These are phyloP conservation scores for Spathaspora passalidarum DNA, from an alignment of 805 yeast species.

Conservation along the genomic window DNA sequence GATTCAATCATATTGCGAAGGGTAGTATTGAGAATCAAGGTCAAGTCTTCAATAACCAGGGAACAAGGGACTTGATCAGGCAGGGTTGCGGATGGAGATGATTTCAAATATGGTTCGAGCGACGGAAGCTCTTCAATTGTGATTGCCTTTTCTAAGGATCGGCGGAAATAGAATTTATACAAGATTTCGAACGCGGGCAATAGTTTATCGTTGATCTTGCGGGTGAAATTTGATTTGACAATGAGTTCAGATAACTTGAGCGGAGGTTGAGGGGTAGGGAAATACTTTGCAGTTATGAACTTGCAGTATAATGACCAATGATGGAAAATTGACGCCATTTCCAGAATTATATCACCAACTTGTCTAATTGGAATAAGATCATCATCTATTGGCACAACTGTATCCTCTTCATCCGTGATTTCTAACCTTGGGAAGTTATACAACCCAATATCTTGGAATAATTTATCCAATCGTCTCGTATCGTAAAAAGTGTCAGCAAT, in stretches of 20 bases:
- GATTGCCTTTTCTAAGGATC: slow-evolving; percentile 80
- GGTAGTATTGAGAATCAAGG: slow-evolving; percentile 67
- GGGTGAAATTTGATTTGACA: slow-evolving; percentile 49
- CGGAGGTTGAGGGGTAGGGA: slow-evolving; percentile 10
- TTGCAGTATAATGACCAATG: slow-evolving; percentile 81
- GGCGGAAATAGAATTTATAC: slow-evolving; percentile 62
- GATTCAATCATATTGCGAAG: slow-evolving; percentile 66
- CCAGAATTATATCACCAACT: slow-evolving; percentile 65
- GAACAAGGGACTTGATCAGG: slow-evolving; percentile 69
- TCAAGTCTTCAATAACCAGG: slow-evolving; percentile 83
- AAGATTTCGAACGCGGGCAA: slow-evolving; percentile 64
- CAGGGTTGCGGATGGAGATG: slow-evolving; percentile 12
- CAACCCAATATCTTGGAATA: slow-evolving; percentile 50
- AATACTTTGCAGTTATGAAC: slow-evolving; percentile 70
- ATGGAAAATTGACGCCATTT: slow-evolving; percentile 72
- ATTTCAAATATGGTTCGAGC: slow-evolving; percentile 36
- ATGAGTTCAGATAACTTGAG: slow-evolving; percentile 56
- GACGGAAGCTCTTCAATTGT: slow-evolving; percentile 73
- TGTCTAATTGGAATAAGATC: slow-evolving; percentile 53
- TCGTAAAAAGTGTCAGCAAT: slow-evolving; percentile 86
- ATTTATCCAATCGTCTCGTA: slow-evolving; percentile 54
- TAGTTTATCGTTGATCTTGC: slow-evolving; percentile 51
- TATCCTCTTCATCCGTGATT: slow-evolving; percentile 8
- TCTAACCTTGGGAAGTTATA: slow-evolving; percentile 41
- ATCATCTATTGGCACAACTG: slow-evolving; percentile 10